Conservation (phyloP, 148 eudicot species). For the Silene uniflora region DNA sequence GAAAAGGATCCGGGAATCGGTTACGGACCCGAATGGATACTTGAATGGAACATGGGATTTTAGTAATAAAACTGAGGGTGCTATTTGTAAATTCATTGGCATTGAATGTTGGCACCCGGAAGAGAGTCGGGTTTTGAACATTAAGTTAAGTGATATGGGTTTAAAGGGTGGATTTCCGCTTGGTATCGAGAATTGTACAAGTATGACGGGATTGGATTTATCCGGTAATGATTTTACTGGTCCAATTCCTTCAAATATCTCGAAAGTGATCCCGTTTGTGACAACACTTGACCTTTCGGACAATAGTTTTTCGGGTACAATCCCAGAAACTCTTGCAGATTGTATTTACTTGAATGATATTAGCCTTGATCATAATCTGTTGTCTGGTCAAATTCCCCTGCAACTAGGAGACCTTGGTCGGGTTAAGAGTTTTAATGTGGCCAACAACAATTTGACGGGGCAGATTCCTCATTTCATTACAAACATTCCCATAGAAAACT, state of each 20-base stretch:
- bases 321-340: slow-evolving; percentile 30
- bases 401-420: slow-evolving; percentile 30
- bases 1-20: slow-evolving; percentile 13
- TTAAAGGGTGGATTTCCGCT: slow-evolving; percentile 38
- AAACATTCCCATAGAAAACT: slow-evolving; percentile 1
- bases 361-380: slow-evolving; percentile 30
- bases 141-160: slow-evolving; percentile 38
- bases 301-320: slow-evolving; percentile 33
- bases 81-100: slow-evolving; percentile 40
- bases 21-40: slow-evolving; percentile 34
- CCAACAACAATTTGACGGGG: slow-evolving; percentile 37
- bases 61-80: slow-evolving; percentile 36
- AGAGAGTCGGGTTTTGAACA: slow-evolving; percentile 38
- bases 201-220: slow-evolving; percentile 38
- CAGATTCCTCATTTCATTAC: slow-evolving; percentile 25
- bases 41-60: slow-evolving; percentile 39
- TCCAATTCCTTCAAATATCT: slow-evolving; percentile 36
- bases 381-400: slow-evolving; percentile 39
- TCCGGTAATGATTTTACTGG: slow-evolving; percentile 34
- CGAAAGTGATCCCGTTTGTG: slow-evolving; percentile 19
- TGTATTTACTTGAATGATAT: slow-evolving; percentile 37
- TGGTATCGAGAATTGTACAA: slow-evolving; percentile 34
- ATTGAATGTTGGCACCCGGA: slow-evolving; percentile 47
- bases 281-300: slow-evolving; percentile 34
- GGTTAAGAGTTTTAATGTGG: slow-evolving; percentile 34